Evolutionary conservation across 768 basidiomycete genomes (phyloP).

Genomic region (Panellus pusillus): DNA sequence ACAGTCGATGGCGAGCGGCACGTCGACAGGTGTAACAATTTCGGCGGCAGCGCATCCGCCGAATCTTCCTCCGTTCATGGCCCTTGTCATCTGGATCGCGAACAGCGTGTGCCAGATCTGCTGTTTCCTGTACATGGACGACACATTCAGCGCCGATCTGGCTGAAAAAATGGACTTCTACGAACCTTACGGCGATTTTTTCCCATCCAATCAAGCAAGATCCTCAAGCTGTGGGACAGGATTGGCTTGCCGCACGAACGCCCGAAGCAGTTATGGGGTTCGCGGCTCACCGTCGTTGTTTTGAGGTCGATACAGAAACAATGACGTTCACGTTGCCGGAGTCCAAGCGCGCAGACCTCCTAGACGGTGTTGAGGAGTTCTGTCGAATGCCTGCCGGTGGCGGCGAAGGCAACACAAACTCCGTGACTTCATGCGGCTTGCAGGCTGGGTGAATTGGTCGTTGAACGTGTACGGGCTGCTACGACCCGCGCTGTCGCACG

Average conservation of each 20-base stretch:
- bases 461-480: slow-evolving; percentile 37
- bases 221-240: slow-evolving; percentile 41
- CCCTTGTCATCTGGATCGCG: slow-evolving; percentile 35
- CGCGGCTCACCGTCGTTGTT: slow-evolving; percentile 35
- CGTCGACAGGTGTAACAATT: slow-evolving; percentile 30
- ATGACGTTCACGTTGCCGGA: slow-evolving; percentile 28
- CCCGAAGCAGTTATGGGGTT: slow-evolving; percentile 39
- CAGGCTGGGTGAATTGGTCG: slow-evolving; percentile 41
- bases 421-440: slow-evolving; percentile 30
- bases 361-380: slow-evolving; percentile 14
- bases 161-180: slow-evolving; percentile 27
- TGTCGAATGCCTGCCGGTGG: neutral
- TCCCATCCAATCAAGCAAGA: slow-evolving; percentile 33
- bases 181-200: slow-evolving; percentile 23
- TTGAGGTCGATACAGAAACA: slow-evolving; percentile 32
- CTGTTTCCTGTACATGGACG: slow-evolving; percentile 33
- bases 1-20: neutral
- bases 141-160: slow-evolving; percentile 27
- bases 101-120: slow-evolving; percentile 16
- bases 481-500: slow-evolving; percentile 25
- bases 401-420: slow-evolving; percentile 17
- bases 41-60: slow-evolving; percentile 13
- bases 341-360: slow-evolving; percentile 5
- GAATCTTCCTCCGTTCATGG: slow-evolving; percentile 25
- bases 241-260: slow-evolving; percentile 39